Evolutionary conservation across 1,284 basidiomycete species (phyloP).

Genomic region (Puccinia novopanici): DNA sequence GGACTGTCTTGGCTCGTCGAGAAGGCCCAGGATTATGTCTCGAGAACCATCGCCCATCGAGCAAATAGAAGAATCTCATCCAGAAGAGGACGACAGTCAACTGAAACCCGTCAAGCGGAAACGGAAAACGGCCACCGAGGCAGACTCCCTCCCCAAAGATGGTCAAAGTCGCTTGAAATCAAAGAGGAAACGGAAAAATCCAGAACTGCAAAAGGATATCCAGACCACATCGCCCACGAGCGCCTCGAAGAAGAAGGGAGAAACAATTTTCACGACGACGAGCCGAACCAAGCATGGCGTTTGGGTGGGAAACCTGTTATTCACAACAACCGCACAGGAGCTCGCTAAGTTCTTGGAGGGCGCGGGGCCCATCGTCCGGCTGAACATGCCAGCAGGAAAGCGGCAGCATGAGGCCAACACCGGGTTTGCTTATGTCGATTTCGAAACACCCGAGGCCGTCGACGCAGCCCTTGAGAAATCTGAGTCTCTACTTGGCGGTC

Average conservation of each 20-base stretch:
- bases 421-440: conserved; percentile 91
- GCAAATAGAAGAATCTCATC: no score
- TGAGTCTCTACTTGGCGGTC: conserved; percentile 78
- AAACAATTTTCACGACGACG: conserved; percentile 21
- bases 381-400: conserved; percentile 26
- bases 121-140: no score
- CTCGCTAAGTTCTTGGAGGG: conserved; percentile 13
- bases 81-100: no score
- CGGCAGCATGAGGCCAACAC: not conserved
- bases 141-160: no score
- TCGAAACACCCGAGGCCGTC: conserved; percentile 75
- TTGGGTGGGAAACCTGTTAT: conserved; percentile 44
- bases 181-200: conserved; percentile 35
- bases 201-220: not conserved
- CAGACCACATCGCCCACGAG: not conserved
- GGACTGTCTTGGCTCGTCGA: no score
- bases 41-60: no score
- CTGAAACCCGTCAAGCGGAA: no score
- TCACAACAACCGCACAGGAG: conserved; percentile 22
- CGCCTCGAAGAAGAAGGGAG: not conserved
- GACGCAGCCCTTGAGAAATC: conserved; percentile 73
- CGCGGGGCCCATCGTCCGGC: not conserved
- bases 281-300: conserved; percentile 20
- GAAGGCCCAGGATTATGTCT: no score
- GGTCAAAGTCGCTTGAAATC: not conserved